These are phyloP conservation scores for Dryas octopetala DNA, from an alignment of 306 rosid genomes.

Conservation along the genomic window DNA sequence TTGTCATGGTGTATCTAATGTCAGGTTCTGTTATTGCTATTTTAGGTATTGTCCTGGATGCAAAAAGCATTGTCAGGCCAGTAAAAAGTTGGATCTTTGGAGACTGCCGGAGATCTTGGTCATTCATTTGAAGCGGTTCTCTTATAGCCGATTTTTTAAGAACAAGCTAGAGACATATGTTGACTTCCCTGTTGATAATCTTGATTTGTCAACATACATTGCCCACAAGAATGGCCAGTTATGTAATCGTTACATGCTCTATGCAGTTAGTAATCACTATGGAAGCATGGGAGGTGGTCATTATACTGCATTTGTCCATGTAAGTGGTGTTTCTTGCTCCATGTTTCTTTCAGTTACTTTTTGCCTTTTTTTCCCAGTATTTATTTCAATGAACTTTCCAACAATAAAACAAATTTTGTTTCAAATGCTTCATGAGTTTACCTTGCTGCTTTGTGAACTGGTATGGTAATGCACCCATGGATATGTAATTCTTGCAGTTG, in stretches of 20 bases:
- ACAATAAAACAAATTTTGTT: not conserved
- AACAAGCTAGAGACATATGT: slow-evolving; percentile 95
- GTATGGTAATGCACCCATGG: not conserved
- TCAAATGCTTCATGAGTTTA: not conserved
- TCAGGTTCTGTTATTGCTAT: slow-evolving; percentile 17
- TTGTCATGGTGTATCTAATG: slow-evolving; percentile 23
- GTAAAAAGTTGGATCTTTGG: slow-evolving; percentile 97
- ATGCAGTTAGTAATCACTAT: slow-evolving; percentile 90
- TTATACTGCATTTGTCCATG: slow-evolving; percentile 97
- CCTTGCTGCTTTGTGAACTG: not conserved
- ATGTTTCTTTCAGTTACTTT: not conserved
- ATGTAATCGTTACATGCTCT: slow-evolving; percentile 71
- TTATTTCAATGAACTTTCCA: not conserved
- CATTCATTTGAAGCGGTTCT: slow-evolving; percentile 96
- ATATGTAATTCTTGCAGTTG: not conserved
- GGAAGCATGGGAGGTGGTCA: slow-evolving; percentile 99
- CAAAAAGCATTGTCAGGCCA: slow-evolving; percentile 85
- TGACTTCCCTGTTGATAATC: slow-evolving; percentile 83
- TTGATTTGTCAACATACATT: slow-evolving; percentile 83
- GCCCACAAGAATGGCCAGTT: slow-evolving; percentile 52
- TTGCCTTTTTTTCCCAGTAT: not conserved
- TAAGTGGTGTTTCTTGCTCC: slow-evolving; percentile 46
- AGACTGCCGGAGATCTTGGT: slow-evolving; percentile 98
- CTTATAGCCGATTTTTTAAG: slow-evolving; percentile 84
- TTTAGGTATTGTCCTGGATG: slow-evolving; percentile 93